Evolutionary conservation across 495 filamentous ascomycete species (phyloP), one percentile per base, ranked within the genome.

Genomic region (Xeromyces bisporus): DNA sequence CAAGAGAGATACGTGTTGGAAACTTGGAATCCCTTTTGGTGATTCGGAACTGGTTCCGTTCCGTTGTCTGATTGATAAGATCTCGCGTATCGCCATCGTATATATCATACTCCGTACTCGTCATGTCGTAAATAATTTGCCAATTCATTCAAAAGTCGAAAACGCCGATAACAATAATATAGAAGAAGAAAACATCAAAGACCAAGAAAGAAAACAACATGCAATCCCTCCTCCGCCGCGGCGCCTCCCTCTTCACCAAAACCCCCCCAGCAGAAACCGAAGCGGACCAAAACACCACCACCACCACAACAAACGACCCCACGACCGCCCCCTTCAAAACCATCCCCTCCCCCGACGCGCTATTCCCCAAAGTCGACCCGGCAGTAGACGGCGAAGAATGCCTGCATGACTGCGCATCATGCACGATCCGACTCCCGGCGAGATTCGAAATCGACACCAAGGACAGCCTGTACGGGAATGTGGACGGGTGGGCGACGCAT

Each of bases 401-500:
- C 51, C 61, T 77, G 26, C 80, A 76, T 47, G 89, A 96, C 55
- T 97, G 89, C 56, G 71, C 69, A n/a, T 75, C 62, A 29, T 96
- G 89, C 55, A 69, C 69, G 0, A 63, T 87, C 23, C 64, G 69
- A 29, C 83, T 83, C 47, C 87, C 87, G 5, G 70, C 75, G 35
- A 71, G 69, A 36, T 80, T 74, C 50, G 66, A 67, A 3, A 71
- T 93, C 30, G 81, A 96, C 33, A 69, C 79, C 44, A 56, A 65
- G 14, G 80, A 89, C 36, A 61, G 78, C 44, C 55, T 97, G 17
- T 96, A 89, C 47, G 89, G 89, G 2, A 62, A 79, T 27, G 70
- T 96, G 23, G 84, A 89, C 38, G 82, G 76, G 7, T 97, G 83
- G 77, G 71, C 71, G 31, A 87, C 81, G 11, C 89, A 97, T 51